A percentile compares a stretch with the other conserved stretches of the same genome.
phyloP scores from a whole-genome alignment of 352 stramenopile genomes.

The Phytopythium kandeliae region DNA sequence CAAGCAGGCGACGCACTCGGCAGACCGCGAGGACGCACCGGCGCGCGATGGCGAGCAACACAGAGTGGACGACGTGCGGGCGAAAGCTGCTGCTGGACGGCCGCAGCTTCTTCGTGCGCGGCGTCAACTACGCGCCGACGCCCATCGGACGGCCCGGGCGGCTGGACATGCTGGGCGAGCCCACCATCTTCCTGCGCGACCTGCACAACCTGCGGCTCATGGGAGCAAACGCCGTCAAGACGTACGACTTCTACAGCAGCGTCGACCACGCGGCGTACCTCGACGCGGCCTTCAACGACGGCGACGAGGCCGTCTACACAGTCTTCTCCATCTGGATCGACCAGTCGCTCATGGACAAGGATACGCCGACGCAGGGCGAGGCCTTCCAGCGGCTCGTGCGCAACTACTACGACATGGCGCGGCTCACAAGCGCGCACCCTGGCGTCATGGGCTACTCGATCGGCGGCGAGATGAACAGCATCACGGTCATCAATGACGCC shows the following conservation, averaged over 20 bases:
- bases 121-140: constrained; percentile 68
- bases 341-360: constrained; percentile 38
- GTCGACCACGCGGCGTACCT: constrained; percentile 49
- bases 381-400: constrained; percentile 42
- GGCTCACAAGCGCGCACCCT: constrained; percentile 39
- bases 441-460: constrained; percentile 70
- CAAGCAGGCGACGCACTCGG: too few species aligned
- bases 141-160: constrained; percentile 47
- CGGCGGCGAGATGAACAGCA: constrained; percentile 69
- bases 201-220: constrained; percentile 64
- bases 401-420: constrained; percentile 61
- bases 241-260: constrained; percentile 54
- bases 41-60: constrained; percentile 21
- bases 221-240: constrained; percentile 69
- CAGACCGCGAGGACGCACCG: background rate
- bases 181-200: constrained; percentile 52
- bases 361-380: constrained; percentile 15
- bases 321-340: constrained; percentile 78
- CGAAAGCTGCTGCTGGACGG: constrained; percentile 57
- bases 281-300: constrained; percentile 57
- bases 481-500: constrained; percentile 41
- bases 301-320: constrained; percentile 50
- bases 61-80: constrained; percentile 49
- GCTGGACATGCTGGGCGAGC: constrained; percentile 49
- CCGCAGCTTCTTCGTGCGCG: constrained; percentile 60